Evolutionary conservation across 106 monocot species (phyloP).

Genomic region (Phalaenopsis aphrodite): DNA sequence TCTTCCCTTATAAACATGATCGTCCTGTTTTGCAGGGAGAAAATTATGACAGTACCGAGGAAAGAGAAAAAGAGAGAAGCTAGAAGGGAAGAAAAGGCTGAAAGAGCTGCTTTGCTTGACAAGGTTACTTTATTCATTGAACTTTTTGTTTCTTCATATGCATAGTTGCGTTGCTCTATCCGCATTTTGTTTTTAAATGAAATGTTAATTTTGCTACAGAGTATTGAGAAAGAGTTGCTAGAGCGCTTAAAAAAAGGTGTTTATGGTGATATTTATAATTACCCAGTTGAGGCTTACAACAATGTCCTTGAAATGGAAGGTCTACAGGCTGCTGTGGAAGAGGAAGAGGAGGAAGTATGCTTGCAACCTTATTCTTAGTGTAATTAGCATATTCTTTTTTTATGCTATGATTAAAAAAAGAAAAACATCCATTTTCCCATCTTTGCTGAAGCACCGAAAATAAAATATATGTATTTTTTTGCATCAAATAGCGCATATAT

Average conservation of each 20-base stretch:
- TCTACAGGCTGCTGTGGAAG: slow-evolving; percentile 26
- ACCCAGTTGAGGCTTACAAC: slow-evolving; percentile 47
- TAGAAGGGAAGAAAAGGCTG: slow-evolving; percentile 85
- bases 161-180: neutral
- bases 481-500: neutral
- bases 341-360: slow-evolving; percentile 52
- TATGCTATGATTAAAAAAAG: too few species aligned
- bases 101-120: slow-evolving; percentile 79
- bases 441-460: neutral
- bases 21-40: slow-evolving; percentile 48
- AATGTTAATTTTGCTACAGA: slow-evolving; percentile 24
- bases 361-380: neutral
- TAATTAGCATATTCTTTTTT: neutral
- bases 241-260: slow-evolving; percentile 80
- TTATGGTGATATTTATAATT: slow-evolving; percentile 88
- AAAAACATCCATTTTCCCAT: neutral
- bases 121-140: slow-evolving; percentile 37
- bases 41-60: slow-evolving; percentile 82
- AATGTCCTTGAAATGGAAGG: slow-evolving; percentile 68
- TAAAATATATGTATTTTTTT: neutral
- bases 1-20: neutral
- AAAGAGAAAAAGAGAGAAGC: slow-evolving; percentile 82
- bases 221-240: slow-evolving; percentile 76
- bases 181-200: neutral
- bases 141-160: neutral